phyloP scores from a whole-genome alignment of 176 grass and related monocot species.

The Dactylis glomerata region DNA sequence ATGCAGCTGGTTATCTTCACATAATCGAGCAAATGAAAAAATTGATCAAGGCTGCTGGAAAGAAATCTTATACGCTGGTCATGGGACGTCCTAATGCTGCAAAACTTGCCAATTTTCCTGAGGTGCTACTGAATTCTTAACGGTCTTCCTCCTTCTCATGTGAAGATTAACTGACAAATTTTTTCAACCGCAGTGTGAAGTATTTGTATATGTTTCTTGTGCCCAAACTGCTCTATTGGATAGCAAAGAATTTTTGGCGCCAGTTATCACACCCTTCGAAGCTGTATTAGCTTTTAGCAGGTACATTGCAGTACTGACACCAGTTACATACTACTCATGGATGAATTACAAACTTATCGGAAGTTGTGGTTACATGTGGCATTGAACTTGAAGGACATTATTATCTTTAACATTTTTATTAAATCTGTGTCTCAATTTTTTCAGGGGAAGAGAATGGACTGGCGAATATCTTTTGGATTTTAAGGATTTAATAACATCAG shows the following conservation, averaged over 20 bases:
- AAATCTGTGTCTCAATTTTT: neutral
- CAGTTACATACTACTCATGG: neutral
- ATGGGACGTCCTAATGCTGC: slow-evolving; percentile 86
- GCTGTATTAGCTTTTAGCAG: slow-evolving; percentile 87
- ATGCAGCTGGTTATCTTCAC: slow-evolving; percentile 89
- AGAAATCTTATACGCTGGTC: slow-evolving; percentile 93
- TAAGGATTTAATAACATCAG: slow-evolving; percentile 61
- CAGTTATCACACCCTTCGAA: slow-evolving; percentile 96
- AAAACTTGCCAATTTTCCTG: slow-evolving; percentile 97
- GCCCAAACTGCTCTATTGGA: slow-evolving; percentile 94
- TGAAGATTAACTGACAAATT: neutral
- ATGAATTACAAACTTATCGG: neutral
- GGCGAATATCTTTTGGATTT: slow-evolving; percentile 94
- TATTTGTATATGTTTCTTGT: slow-evolving; percentile 98
- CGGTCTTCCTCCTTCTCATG: neutral
- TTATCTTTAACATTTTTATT: neutral
- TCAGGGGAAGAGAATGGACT: slow-evolving; percentile 84
- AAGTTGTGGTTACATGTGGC: neutral
- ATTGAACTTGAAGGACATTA: neutral
- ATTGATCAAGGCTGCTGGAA: slow-evolving; percentile 76
- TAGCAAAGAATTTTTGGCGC: slow-evolving; percentile 93
- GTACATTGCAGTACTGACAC: slow-evolving; percentile 30
- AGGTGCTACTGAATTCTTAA: slow-evolving; percentile 46
- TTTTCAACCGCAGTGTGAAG: slow-evolving; percentile 59
- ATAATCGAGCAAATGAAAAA: slow-evolving; percentile 97